Evolutionary conservation across 2,329 filamentous ascomycete species (phyloP), one percentile per base, ranked within the genome.

Genomic region (Akanthomyces muscarius): DNA sequence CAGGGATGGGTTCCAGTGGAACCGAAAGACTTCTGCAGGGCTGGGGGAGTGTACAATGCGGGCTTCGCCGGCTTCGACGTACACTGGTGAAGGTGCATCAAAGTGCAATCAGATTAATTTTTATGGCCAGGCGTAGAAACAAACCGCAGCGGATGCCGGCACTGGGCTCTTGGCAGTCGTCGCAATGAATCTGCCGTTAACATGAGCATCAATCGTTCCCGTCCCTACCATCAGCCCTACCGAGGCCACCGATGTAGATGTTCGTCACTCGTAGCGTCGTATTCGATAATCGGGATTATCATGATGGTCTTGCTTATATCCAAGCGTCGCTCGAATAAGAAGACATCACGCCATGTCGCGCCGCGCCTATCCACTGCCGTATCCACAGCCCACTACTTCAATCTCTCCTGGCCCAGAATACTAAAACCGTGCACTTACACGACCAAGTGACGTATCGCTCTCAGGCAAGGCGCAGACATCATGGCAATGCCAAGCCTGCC

Each of bases 271-370:
- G 18, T 45, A 45, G 53, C 53, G 25, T 56, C 41, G 23, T 45
- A 42, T 36, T 16, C 13, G 21, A 57, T 25, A 23, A 6, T 33
- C 18, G 38, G 38, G n/a, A 8, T 59, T 50, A 38, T 10, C 23
- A 41, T 21, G 10, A 51, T 16, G 21, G 21, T 30, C 10, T 42
- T 14, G 33, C 18, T 50, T 50, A 42, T 51, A 51, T 50, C 33
- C 45, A 42, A 59, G 56, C 56, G 56, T 42, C 16, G 6, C 36
- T 18, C 33, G 25, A 7, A 30, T 3, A 42, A 18, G 14, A n/a
- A 41, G 33, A 59, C 33, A 59, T 59, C 56, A 51, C n/a, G 56
- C 56, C 56, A 59, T 28, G 16, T 30, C 13, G 23, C 21, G 21
- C 36, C 25, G 23, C 21, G 18, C n/a, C 16, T 51, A 33, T 42